Percentiles rank a stretch among this genome's conserved stretches.
These are phyloP conservation scores for Hypoxylon intermedium DNA, from an alignment of 495 filamentous ascomycete genomes.

Conservation along the genomic window DNA sequence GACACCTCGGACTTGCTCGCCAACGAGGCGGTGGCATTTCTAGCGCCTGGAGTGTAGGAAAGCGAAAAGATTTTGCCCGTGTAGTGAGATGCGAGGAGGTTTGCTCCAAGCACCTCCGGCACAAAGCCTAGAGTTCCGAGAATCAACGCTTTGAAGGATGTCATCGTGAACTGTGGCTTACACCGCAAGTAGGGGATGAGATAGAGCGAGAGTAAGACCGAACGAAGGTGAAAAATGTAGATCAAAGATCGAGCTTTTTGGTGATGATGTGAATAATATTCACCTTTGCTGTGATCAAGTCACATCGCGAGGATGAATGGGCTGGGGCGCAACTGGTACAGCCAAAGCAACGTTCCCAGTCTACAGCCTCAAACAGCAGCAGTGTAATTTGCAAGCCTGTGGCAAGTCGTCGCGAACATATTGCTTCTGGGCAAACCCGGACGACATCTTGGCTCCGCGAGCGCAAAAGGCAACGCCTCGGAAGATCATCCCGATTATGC, in stretches of 20 bases:
- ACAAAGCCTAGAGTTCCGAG: slow-evolving; percentile 41
- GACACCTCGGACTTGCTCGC: slow-evolving; percentile 40
- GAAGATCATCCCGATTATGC: slow-evolving; percentile 41
- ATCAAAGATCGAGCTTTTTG: slow-evolving; percentile 3
- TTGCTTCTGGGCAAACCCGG: slow-evolving; percentile 21
- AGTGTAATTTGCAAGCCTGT: slow-evolving; percentile 14
- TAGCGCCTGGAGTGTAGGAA: slow-evolving; percentile 34
- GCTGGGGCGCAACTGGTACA: slow-evolving; percentile 13
- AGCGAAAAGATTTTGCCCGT: slow-evolving; percentile 51
- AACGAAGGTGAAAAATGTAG: slow-evolving; percentile 10
- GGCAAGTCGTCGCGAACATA: slow-evolving; percentile 34
- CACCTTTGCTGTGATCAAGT: slow-evolving; percentile 27
- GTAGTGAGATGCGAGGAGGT: slow-evolving; percentile 52
- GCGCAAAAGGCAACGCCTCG: slow-evolving; percentile 42
- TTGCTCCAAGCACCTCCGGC: slow-evolving; percentile 44
- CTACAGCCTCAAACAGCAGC: slow-evolving; percentile 27
- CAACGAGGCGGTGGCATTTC: slow-evolving; percentile 41
- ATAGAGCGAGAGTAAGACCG: slow-evolving; percentile 11
- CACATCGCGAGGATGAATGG: slow-evolving; percentile 16
- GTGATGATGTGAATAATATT: slow-evolving; percentile 19
- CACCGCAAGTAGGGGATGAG: slow-evolving; percentile 5
- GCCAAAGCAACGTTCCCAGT: slow-evolving; percentile 3
- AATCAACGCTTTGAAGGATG: slow-evolving; percentile 37
- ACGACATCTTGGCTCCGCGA: slow-evolving; percentile 35
- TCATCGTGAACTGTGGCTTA: slow-evolving; percentile 30